Evolutionary conservation across 2,329 filamentous ascomycete species (phyloP), one percentile per base, ranked within the genome.

Genomic region (Fusarium irregulare): DNA sequence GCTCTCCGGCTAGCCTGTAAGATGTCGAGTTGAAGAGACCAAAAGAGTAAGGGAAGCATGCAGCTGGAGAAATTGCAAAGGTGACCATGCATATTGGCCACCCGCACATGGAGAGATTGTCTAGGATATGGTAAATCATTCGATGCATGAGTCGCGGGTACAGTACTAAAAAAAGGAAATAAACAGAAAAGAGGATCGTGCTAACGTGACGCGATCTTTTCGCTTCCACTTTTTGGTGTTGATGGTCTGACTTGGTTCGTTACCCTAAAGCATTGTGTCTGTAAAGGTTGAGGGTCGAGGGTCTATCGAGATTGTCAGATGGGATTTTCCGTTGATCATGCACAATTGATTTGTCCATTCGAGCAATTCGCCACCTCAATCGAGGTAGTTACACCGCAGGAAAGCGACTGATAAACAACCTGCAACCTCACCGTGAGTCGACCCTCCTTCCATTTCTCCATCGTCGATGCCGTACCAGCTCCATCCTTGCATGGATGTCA

Each of bases 151-250:
- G 34, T 37, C 9, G 34, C 34, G 34, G 34, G 34, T n/a, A 37
- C 5, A 37, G 16, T 37, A n/a, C 9, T 18, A 34, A 1, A 37
- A 37, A 34, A 37, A 37, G 11, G 32, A 34, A 18, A 34, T 10
- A 18, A 34, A 34, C 18, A 11, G 5, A n/a, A 1, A n/a, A 18
- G 34, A 37, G 5, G 4, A 37, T 0, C 18, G 6, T n/a, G 0
- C 34, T 37, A 37, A n/a, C 6, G 18, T 3, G 34, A 37, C 6
- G 18, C 18, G 34, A 7, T 12, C 34, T 37, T n/a, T n/a, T 37
- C 34, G 34, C 10, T n/a, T 37, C 18, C 3, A 37, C 4, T 7
- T 37, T 11, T 37, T 37, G 18, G 18, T 37, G 34, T 37, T 37
- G 34, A n/a, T 37, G 18, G 18, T 4, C 18, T 4, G 16, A 18